Evolutionary conservation across 2,329 filamentous ascomycete species (phyloP).

Genomic region (Neofusicoccum ribis): DNA sequence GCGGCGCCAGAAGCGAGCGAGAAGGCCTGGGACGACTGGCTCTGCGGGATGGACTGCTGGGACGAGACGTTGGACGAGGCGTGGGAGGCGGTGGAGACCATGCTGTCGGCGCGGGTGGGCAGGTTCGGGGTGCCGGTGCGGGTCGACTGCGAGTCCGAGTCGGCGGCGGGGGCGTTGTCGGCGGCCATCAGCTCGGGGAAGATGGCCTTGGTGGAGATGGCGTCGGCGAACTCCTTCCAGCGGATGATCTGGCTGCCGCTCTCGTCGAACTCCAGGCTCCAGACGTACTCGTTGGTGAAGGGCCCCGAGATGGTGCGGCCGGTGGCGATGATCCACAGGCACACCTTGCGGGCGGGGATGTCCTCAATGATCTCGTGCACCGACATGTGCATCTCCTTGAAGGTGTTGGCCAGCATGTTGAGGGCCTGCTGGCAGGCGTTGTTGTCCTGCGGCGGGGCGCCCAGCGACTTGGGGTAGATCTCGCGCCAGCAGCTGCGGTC

Average conservation of each 20-base stretch:
- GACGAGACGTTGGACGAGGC: not conserved
- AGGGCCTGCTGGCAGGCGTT: not conserved
- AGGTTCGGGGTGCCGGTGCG: not conserved
- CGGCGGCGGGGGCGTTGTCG: not conserved
- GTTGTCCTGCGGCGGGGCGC: constrained; percentile 5
- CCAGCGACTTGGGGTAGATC: constrained; percentile 17
- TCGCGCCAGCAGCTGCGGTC: constrained; percentile 11
- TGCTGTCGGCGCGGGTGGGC: constrained; percentile 17
- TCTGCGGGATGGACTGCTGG: not conserved
- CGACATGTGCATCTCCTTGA: constrained; percentile 6
- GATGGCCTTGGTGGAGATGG: not conserved
- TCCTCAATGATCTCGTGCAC: constrained; percentile 18
- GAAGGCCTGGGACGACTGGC: not conserved
- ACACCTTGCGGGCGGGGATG: constrained; percentile 9
- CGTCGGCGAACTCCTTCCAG: constrained; percentile 19
- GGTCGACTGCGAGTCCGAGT: not conserved
- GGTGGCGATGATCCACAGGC: constrained; percentile 9
- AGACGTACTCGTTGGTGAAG: constrained; percentile 24
- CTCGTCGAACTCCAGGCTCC: constrained; percentile 18
- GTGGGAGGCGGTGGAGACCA: constrained; percentile 6
- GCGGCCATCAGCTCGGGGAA: constrained; percentile 28
- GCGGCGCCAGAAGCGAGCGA: not conserved
- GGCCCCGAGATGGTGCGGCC: constrained; percentile 23
- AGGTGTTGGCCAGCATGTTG: constrained; percentile 15
- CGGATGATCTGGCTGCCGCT: constrained; percentile 6